Percentiles rank a stretch among this genome's conserved stretches.
phyloP scores from a whole-genome alignment of 768 basidiomycete species.

The Russula dissimulans region DNA sequence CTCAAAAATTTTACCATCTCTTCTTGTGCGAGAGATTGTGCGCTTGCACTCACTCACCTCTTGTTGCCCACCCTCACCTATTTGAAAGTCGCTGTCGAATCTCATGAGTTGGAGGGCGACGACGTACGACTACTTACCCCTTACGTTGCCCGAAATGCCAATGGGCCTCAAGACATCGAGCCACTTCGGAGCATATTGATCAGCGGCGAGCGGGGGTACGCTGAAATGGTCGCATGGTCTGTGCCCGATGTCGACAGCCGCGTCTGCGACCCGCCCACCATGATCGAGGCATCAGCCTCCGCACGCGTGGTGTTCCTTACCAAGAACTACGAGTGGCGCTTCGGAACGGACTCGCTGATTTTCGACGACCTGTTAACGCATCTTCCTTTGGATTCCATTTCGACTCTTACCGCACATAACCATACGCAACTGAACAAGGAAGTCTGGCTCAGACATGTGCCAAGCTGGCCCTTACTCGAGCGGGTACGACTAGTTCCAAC shows the following conservation, averaged over 20 bases:
- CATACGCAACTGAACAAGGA: background rate
- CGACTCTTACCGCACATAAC: background rate
- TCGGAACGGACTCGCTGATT: background rate
- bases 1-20: background rate
- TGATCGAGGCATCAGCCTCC: background rate
- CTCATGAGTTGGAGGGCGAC: background rate
- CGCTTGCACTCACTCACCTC: constrained; percentile 1
- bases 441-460: background rate
- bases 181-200: constrained; percentile 1
- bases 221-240: background rate
- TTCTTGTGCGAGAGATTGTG: background rate
- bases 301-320: background rate
- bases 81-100: background rate
- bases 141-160: background rate
- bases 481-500: background rate
- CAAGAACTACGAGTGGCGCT: background rate
- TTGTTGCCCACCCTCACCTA: background rate
- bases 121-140: background rate
- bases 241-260: background rate
- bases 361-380: background rate
- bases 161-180: background rate
- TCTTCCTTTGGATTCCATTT: background rate
- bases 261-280: fast-evolving
- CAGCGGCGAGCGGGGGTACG: too few relatives aligned
- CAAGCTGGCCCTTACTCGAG: background rate